Evolutionary conservation across 2,329 filamentous ascomycete genomes (phyloP).

Genomic region (Clathrospora elynae): DNA sequence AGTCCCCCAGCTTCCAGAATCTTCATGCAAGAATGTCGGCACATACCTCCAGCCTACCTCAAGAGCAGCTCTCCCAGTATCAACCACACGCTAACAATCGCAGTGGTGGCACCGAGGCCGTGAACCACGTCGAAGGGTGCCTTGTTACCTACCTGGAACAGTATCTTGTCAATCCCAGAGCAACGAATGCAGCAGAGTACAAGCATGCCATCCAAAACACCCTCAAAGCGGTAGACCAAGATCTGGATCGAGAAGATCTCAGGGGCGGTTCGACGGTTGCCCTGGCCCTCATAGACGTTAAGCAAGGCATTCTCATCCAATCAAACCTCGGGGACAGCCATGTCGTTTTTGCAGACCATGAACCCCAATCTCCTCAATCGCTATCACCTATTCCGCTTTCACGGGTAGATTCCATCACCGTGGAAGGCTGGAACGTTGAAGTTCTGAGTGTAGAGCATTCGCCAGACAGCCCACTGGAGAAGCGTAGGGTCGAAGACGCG

Average conservation of each 20-base stretch:
- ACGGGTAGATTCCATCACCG: slow-evolving; percentile 7
- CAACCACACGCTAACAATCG: slow-evolving; percentile 5
- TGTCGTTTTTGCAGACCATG: slow-evolving; percentile 23
- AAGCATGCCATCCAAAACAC: slow-evolving; percentile 29
- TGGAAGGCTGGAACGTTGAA: slow-evolving; percentile 25
- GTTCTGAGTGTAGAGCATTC: slow-evolving; percentile 27
- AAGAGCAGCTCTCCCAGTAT: too few species aligned
- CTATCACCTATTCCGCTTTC: slow-evolving; percentile 9
- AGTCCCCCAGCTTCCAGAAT: neutral
- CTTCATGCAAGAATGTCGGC: too few species aligned
- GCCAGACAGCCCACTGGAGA: slow-evolving; percentile 26
- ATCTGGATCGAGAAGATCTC: slow-evolving; percentile 23
- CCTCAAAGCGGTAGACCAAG: slow-evolving; percentile 26
- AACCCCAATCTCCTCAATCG: slow-evolving; percentile 8
- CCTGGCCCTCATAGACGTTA: slow-evolving; percentile 27
- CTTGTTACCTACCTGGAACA: slow-evolving; percentile 29
- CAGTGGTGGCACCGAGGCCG: slow-evolving; percentile 29
- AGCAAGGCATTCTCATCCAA: slow-evolving; percentile 28
- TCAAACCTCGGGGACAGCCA: slow-evolving; percentile 34
- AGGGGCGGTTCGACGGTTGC: slow-evolving; percentile 33
- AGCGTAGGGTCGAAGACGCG: slow-evolving; percentile 29
- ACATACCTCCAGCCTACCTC: too few species aligned
- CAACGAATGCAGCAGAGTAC: slow-evolving; percentile 25
- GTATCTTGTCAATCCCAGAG: slow-evolving; percentile 18
- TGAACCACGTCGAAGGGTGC: slow-evolving; percentile 23